Conservation (phyloP, 352 stramenopile genomes). For the Phytophthora pistaciae region DNA sequence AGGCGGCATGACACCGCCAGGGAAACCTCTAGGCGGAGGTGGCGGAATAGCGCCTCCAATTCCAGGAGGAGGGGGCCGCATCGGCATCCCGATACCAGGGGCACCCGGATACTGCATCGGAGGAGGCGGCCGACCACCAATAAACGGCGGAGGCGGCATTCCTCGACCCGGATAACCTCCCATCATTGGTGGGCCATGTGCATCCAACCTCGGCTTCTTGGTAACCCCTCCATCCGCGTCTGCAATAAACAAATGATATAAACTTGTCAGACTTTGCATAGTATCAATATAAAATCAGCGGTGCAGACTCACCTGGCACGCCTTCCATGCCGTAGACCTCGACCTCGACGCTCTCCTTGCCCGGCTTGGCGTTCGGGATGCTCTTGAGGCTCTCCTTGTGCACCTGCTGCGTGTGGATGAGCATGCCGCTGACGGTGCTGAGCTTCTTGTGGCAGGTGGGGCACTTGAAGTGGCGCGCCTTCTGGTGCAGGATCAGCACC, state of each 20-base stretch:
- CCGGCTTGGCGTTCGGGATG: slow-evolving; percentile 89
- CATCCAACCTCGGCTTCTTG: slow-evolving; percentile 67
- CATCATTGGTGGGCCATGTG: slow-evolving; percentile 33
- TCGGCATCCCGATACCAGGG: slow-evolving; percentile 52
- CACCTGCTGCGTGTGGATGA: slow-evolving; percentile 90
- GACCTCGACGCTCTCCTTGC: slow-evolving; percentile 79
- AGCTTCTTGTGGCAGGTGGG: slow-evolving; percentile 93
- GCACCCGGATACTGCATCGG: slow-evolving; percentile 53
- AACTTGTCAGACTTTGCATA: background rate
- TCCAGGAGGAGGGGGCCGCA: slow-evolving; percentile 55
- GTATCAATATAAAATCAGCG: background rate
- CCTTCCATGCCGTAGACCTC: slow-evolving; percentile 94
- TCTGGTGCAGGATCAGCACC: slow-evolving; percentile 94
- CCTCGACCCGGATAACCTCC: slow-evolving; percentile 55
- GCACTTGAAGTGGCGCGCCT: slow-evolving; percentile 94
- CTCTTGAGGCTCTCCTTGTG: slow-evolving; percentile 87
- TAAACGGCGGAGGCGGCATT: slow-evolving; percentile 58
- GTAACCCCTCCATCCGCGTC: slow-evolving; percentile 24
- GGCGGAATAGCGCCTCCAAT: slow-evolving; percentile 40
- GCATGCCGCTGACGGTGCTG: slow-evolving; percentile 89
- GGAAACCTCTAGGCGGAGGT: slow-evolving; percentile 44
- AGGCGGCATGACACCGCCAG: slow-evolving; percentile 47
- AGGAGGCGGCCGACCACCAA: slow-evolving; percentile 49
- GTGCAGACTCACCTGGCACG: slow-evolving; percentile 56
- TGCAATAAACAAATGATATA: slow-evolving; percentile 13